Conservation (phyloP, 306 rosid genomes). For the Vachellia collinsii region DNA sequence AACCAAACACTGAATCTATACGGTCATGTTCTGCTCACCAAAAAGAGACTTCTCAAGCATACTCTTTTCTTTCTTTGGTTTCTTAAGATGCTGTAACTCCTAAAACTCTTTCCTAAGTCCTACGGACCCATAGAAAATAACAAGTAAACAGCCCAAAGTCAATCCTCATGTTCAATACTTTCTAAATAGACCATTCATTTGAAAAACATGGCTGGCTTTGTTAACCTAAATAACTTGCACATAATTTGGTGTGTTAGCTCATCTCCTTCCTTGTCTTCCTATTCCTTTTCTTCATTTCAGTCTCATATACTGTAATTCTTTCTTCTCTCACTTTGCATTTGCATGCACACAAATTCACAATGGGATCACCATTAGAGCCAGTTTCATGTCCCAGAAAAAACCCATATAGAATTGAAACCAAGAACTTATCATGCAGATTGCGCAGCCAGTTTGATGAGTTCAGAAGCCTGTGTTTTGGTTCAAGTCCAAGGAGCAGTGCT, state of each 20-base stretch:
- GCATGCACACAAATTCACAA: constrained; percentile 43
- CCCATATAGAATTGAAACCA: constrained; percentile 61
- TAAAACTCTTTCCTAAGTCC: constrained; percentile 29
- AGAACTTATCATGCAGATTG: constrained; percentile 65
- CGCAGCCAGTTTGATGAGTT: constrained; percentile 56
- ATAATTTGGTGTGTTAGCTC: constrained; percentile 85
- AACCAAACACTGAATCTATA: constrained; percentile 62
- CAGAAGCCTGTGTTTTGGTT: constrained; percentile 52
- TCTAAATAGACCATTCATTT: constrained; percentile 32
- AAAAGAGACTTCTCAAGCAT: constrained; percentile 34
- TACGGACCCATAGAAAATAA: constrained; percentile 40
- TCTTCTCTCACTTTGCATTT: constrained; percentile 44
- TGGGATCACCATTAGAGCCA: constrained; percentile 54
- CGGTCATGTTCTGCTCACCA: constrained; percentile 85
- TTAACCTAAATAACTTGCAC: constrained; percentile 40
- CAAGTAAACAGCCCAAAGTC: constrained; percentile 35
- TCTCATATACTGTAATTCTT: constrained; percentile 33
- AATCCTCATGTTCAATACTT: constrained; percentile 31
- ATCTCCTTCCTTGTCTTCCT: constrained; percentile 54
- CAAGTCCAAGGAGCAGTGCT: constrained; percentile 39
- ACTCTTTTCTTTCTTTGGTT: constrained; percentile 28
- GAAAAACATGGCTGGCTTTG: constrained; percentile 42
- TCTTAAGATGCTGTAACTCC: constrained; percentile 42
- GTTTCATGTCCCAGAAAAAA: constrained; percentile 49
- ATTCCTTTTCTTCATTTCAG: constrained; percentile 2